Evolutionary conservation across 2,329 filamentous ascomycete species (phyloP), one percentile per base, ranked within the genome.

Genomic region (Colletotrichum aenigma): DNA sequence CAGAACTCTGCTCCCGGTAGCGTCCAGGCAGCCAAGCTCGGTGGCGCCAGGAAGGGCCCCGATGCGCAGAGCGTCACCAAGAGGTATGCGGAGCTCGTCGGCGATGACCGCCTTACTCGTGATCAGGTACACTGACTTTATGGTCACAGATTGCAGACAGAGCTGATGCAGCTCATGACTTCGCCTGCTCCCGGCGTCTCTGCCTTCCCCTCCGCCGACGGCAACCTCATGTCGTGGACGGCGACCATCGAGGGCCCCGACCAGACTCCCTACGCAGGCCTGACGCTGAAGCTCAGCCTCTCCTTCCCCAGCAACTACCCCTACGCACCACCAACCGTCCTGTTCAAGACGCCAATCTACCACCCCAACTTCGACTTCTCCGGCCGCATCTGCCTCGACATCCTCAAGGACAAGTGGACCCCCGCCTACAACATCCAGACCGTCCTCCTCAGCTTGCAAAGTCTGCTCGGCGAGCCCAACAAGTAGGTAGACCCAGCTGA

Each of bases 331-430:
- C 97, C 97, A 1, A 95, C 94, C 4, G 97, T 99, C 21, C 91
- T 98, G 75, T 99, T 98, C 92, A 98, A 96, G 89, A 99, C 97
- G 8, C 97, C 97, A 48, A 98, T 99, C 86, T 99, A 98, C 89
- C 97, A 99, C 86, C 97, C 97, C 70, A 99, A 99, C 81, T 95
- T 99, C 80, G 97, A 99, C 87, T 98, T 99, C 88, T 96, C 94
- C 5, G 97, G 97, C 55, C 92, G 97, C 72, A 99, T 99, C 86
- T 99, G 97, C 85, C 90, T 99, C 76, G 97, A 99, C 83, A 99
- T 99, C 79, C 90, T 99, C 78, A 98, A 98, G 90, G 97, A 98
- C 86, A 98, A 98, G 88, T 99, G 97, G 97, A 98, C 96, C 75
- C 96, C 97, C 21, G 96, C 97, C 58, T 97, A 98, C 90, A 98